A percentile compares a stretch with the other conserved stretches of the same genome.
phyloP scores from a whole-genome alignment of 140 eudicot genomes.

The Flaveria floridana region DNA sequence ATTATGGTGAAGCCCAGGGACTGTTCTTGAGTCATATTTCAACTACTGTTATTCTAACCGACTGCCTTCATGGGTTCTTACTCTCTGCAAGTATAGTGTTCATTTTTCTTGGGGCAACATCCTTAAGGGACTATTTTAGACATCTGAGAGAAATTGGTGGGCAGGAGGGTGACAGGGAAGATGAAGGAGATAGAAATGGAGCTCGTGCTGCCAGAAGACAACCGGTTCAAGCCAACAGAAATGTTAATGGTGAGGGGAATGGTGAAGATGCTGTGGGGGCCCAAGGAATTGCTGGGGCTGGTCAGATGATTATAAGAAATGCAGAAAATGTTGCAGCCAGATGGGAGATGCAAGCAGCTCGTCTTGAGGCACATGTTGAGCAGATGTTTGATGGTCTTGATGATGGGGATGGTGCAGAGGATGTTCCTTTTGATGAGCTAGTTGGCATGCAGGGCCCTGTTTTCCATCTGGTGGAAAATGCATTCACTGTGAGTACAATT shows the following conservation, averaged over 20 bases:
- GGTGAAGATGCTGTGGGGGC: constrained; percentile 77
- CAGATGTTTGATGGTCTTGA: constrained; percentile 98
- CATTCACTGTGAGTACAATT: constrained; percentile 73
- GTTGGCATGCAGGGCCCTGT: constrained; percentile 99
- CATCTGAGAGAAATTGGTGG: constrained; percentile 80
- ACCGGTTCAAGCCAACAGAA: constrained; percentile 66
- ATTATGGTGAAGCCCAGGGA: constrained; percentile 63
- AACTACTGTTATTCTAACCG: constrained; percentile 63
- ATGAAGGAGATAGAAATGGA: constrained; percentile 76
- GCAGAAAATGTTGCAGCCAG: constrained; percentile 95
- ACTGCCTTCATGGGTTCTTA: constrained; percentile 90
- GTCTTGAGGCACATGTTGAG: constrained; percentile 93
- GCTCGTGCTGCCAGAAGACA: constrained; percentile 90
- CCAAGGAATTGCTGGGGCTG: constrained; percentile 92
- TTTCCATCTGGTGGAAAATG: constrained; percentile 97
- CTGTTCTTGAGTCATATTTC: constrained; percentile 77
- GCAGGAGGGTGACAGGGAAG: constrained; percentile 76
- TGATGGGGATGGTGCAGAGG: constrained; percentile 97
- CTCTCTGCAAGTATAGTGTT: constrained; percentile 96
- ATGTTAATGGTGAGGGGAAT: constrained; percentile 74
- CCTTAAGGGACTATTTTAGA: constrained; percentile 76
- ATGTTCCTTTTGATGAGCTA: constrained; percentile 96
- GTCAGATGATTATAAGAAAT: constrained; percentile 77
- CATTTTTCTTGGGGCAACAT: constrained; percentile 83
- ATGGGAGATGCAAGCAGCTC: constrained; percentile 99